A percentile compares a stretch with the other conserved stretches of the same genome.
These are phyloP conservation scores for Ustilago loliicola DNA, from an alignment of 1,284 basidiomycete species.

Conservation along the genomic window DNA sequence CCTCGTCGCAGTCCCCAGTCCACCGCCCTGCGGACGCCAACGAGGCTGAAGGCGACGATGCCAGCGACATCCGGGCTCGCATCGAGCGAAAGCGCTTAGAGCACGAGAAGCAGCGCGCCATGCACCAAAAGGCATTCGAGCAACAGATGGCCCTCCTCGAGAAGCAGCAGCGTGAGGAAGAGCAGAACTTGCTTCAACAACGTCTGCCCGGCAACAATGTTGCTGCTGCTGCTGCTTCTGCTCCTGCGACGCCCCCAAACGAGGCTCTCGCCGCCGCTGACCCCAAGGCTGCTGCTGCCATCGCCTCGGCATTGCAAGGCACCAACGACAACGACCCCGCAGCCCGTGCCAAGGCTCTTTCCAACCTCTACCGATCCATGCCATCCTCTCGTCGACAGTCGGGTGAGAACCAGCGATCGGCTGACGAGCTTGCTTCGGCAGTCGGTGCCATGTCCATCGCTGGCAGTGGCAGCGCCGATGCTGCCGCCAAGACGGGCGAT, in stretches of 20 bases:
- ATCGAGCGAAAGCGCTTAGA: conserved; percentile 60
- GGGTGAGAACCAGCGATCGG: conserved; percentile 15
- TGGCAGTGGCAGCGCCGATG: conserved; percentile 10
- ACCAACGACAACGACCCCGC: conserved; percentile 8
- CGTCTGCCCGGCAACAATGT: conserved; percentile 10
- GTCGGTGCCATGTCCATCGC: conserved; percentile 38
- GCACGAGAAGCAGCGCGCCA: conserved; percentile 59
- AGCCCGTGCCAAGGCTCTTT: conserved; percentile 17
- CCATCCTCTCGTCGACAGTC: conserved; percentile 50
- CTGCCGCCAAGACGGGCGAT: neutral
- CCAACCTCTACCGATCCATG: conserved; percentile 42
- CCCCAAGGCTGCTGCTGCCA: conserved; percentile 23
- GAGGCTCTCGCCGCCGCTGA: conserved; percentile 22
- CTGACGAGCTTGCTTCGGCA: conserved; percentile 35
- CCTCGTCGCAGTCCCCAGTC: conserved; percentile 26
- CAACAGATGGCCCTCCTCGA: conserved; percentile 60
- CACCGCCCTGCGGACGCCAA: conserved; percentile 23
- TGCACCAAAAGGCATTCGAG: conserved; percentile 60
- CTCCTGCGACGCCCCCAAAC: conserved; percentile 51
- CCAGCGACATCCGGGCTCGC: conserved; percentile 43
- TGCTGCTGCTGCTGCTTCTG: conserved; percentile 34
- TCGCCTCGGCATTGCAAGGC: neutral
- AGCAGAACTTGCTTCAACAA: conserved; percentile 47
- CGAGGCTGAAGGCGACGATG: conserved; percentile 26
- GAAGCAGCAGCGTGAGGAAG: conserved; percentile 59